Percentiles rank a stretch among this genome's conserved stretches.
Evolutionary conservation across 202 grass and related monocot genomes (phyloP).

Genomic region (Bolboschoenoplectus hybrid): DNA sequence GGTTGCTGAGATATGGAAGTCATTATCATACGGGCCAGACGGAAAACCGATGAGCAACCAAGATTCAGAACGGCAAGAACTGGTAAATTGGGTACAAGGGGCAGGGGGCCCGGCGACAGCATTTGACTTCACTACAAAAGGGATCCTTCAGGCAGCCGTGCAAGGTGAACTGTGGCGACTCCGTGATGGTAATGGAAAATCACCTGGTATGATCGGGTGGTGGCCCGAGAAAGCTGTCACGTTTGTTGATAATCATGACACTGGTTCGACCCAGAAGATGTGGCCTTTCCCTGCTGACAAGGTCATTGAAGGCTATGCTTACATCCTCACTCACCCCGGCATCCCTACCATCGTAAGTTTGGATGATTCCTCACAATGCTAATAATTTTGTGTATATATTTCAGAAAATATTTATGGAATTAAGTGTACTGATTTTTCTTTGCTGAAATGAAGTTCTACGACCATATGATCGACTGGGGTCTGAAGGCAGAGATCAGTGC

Average conservation of each 20-base stretch:
- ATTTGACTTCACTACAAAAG: slow-evolving; percentile 77
- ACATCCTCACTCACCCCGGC: slow-evolving; percentile 54
- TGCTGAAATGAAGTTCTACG: slow-evolving; percentile 36
- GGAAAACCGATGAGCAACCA: slow-evolving; percentile 53
- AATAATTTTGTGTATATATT: background rate
- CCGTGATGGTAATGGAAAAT: slow-evolving; percentile 45
- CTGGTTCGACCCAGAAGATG: slow-evolving; percentile 47
- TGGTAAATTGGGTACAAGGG: slow-evolving; percentile 46
- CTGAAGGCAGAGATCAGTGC: slow-evolving; percentile 53
- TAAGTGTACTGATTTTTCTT: background rate
- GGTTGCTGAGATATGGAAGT: slow-evolving; percentile 50
- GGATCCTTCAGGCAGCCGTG: slow-evolving; percentile 55
- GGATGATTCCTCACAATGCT: background rate
- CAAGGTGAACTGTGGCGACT: slow-evolving; percentile 53
- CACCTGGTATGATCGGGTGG: slow-evolving; percentile 57
- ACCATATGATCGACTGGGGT: slow-evolving; percentile 46
- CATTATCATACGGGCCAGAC: slow-evolving; percentile 51
- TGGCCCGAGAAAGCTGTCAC: slow-evolving; percentile 58
- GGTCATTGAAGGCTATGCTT: slow-evolving; percentile 53
- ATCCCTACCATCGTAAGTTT: slow-evolving; percentile 43
- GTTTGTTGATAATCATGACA: slow-evolving; percentile 70
- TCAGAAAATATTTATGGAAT: background rate
- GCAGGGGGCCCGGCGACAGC: slow-evolving; percentile 23
- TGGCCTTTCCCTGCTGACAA: slow-evolving; percentile 51
- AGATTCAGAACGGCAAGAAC: slow-evolving; percentile 42